Evolutionary conservation across 1,139 yeast species (phyloP), one percentile per base, ranked within the genome.

Genomic region (Candida sp.): DNA sequence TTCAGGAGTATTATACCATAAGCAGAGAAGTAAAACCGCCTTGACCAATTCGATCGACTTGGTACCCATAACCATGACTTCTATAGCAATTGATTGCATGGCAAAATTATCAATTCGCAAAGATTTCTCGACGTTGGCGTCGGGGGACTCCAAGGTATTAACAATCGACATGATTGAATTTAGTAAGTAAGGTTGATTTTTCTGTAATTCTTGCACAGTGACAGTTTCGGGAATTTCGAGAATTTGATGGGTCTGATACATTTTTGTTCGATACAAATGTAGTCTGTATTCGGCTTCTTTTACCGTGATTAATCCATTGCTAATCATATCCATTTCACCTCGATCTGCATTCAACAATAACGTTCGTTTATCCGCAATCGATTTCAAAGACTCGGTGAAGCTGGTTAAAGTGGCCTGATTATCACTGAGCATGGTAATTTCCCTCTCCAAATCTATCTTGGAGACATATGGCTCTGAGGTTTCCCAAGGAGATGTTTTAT

Each of bases 1-100:
- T 61, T 88, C 96, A 0, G 96, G 89, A 5, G 88, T 80, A 51
- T 86, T 87, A 59, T 88, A 88, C 95, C 96, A 90, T 32, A 84
- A 62, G 34, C 86, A 77, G 43, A 87, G 64, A 3, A 87, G 55
- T 25, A 87, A 56, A 39, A 87, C 63, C 19, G 84, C 68, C 57
- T 85, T 82, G 36, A 88, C 65, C 41, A 88, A 64, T 57, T 87
- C 93, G 22, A 82, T 67, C 5, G 84, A 77, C 63, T 87, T 89
- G 45, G 80, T 73, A n/a, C 96, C 96, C 22, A 77, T 70, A 11
- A 85, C 74, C 65, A 88, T 64, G 6, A 84, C 76, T 53, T 87
- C 91, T 40, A 75, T 73, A 4, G 85, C 68, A 1, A 87, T 61
- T 6, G 82, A 63, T 51, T 76, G 75, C 30, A 82, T 69, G 1